phyloP scores from a whole-genome alignment of 768 basidiomycete genomes.

The Lactarius akahatsu region DNA sequence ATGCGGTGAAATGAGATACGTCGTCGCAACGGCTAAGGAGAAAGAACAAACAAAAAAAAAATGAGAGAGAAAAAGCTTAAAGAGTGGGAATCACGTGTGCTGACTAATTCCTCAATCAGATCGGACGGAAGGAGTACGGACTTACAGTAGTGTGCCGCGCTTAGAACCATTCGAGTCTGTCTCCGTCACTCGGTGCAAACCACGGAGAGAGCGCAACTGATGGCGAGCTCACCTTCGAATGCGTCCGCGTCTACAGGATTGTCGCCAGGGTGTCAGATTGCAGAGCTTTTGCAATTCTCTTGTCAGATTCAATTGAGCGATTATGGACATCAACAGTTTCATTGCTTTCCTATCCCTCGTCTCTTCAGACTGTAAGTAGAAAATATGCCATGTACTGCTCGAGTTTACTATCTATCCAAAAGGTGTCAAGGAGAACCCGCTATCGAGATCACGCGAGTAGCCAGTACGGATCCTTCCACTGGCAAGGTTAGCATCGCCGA shows the following conservation, averaged over 20 bases:
- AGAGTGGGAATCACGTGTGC: slow-evolving; percentile 13
- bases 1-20: slow-evolving; percentile 20
- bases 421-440: slow-evolving; percentile 69
- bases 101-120: neutral
- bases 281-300: slow-evolving; percentile 70
- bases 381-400: slow-evolving; percentile 12
- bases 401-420: slow-evolving; percentile 15
- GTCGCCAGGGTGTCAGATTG: slow-evolving; percentile 51
- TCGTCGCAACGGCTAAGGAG: slow-evolving; percentile 25
- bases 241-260: slow-evolving; percentile 8
- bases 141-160: neutral
- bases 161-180: neutral
- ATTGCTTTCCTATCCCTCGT: slow-evolving; percentile 74
- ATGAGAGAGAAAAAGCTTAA: slow-evolving; percentile 25
- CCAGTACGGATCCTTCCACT: slow-evolving; percentile 47
- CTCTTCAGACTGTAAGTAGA: slow-evolving; percentile 66
- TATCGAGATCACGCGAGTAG: slow-evolving; percentile 65
- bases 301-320: slow-evolving; percentile 47
- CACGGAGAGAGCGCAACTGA: slow-evolving; percentile 5
- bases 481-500: slow-evolving; percentile 52
- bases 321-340: slow-evolving; percentile 38
- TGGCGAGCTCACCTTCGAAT: neutral
- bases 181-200: neutral
- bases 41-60: slow-evolving; percentile 30
- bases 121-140: neutral